phyloP scores from a whole-genome alignment of 2,329 filamentous ascomycete genomes.

The Elsinoe australis region DNA sequence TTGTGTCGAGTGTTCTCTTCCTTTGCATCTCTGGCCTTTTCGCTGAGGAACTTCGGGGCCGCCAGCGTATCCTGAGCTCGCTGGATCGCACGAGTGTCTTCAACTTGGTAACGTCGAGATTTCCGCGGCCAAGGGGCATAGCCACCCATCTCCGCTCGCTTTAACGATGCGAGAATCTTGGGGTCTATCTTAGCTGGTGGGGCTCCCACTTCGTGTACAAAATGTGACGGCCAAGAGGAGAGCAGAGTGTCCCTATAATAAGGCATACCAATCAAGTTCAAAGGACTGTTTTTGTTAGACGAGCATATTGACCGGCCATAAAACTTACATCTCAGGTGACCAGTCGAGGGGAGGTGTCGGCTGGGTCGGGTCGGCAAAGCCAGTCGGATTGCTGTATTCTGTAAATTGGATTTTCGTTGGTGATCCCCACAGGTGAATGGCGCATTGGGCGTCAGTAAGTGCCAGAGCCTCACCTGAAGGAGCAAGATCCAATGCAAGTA shows the following conservation, averaged over 20 bases:
- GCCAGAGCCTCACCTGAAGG: slow-evolving; percentile 80
- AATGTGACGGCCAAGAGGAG: slow-evolving; percentile 81
- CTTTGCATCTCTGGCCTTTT: slow-evolving; percentile 62
- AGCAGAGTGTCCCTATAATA: slow-evolving; percentile 83
- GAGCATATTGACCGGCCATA: background rate
- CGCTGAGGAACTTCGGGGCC: slow-evolving; percentile 89
- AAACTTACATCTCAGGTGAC: slow-evolving; percentile 55
- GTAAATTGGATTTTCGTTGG: slow-evolving; percentile 79
- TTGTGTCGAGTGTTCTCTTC: slow-evolving; percentile 47
- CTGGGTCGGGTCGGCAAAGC: slow-evolving; percentile 63
- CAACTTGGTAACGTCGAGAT: slow-evolving; percentile 70
- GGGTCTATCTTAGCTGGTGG: slow-evolving; percentile 69
- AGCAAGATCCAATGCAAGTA: slow-evolving; percentile 77
- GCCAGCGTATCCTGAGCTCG: slow-evolving; percentile 55
- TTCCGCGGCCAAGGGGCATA: slow-evolving; percentile 71
- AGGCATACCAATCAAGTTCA: slow-evolving; percentile 83
- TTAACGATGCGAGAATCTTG: slow-evolving; percentile 57
- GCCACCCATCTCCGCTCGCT: slow-evolving; percentile 32
- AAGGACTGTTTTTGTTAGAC: slow-evolving; percentile 46
- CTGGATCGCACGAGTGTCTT: slow-evolving; percentile 40
- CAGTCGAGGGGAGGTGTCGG: slow-evolving; percentile 41
- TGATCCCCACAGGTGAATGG: slow-evolving; percentile 82
- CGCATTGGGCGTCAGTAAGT: slow-evolving; percentile 68
- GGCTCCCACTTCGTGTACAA: slow-evolving; percentile 77
- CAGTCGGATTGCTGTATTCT: slow-evolving; percentile 67